A percentile compares a stretch with the other conserved stretches of the same genome.
These are phyloP conservation scores for Earliella scabrosa DNA, from an alignment of 1,284 basidiomycete species.

Conservation along the genomic window DNA sequence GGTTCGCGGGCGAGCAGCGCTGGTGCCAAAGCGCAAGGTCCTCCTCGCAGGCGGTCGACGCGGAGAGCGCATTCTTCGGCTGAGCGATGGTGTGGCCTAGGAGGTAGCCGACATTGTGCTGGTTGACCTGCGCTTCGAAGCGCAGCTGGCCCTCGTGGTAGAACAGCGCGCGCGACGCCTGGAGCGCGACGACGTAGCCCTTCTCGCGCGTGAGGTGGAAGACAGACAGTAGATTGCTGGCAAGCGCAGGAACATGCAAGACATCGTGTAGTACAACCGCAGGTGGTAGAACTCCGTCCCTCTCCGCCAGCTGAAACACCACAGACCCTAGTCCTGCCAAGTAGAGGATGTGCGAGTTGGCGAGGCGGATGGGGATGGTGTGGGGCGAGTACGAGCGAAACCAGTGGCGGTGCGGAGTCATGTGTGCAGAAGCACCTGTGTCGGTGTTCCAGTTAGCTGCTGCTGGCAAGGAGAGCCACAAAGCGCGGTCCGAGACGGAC, in stretches of 20 bases:
- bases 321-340: no score
- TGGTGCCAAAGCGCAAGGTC: not conserved
- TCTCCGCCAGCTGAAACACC: no score
- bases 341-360: conserved; percentile 15
- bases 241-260: conserved; percentile 19
- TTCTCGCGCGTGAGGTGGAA: conserved; percentile 12
- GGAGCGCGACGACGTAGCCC: not conserved
- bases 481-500: not conserved
- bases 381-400: conserved; percentile 35
- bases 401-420: conserved; percentile 10
- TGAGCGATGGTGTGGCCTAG: conserved; percentile 8
- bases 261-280: conserved; percentile 14
- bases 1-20: not conserved
- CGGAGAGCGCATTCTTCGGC: not conserved
- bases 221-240: conserved; percentile 19
- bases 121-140: conserved; percentile 13
- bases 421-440: conserved; percentile 15
- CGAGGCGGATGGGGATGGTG: conserved; percentile 9
- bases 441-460: conserved; percentile 12
- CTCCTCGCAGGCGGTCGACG: not conserved
- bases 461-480: conserved; percentile 1
- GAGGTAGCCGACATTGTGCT: conserved; percentile 15
- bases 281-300: no score
- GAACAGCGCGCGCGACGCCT: conserved; percentile 4
- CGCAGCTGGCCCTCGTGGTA: not conserved